Base-by-base conservation (phyloP, 306 rosid species). In the Nissolia schottii region DNA sequence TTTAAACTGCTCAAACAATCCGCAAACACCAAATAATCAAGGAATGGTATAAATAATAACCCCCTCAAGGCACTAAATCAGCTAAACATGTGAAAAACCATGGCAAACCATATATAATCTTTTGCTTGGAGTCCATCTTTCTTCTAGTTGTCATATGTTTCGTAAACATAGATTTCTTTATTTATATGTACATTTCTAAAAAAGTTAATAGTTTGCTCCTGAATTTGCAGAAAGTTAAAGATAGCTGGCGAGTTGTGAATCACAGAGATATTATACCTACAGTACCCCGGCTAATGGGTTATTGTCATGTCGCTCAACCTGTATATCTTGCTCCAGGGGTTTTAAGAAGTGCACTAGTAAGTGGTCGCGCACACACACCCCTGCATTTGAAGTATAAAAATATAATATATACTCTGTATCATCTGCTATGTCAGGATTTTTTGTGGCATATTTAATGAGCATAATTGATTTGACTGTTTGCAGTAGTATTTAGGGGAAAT, bases 251-350 rank as follows among this genome's bases (percentile, higher is more conserved):
- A 70, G 91, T 94, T 50, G 94, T 94, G 73, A 94, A 94, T 81
- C 98, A 94, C 87, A 89, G 98, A 80, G 98, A 94, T 81, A 91
- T 94, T 68, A 87, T 94, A 77, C 98, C 98, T 63, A 91, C 98
- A 9, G 84, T 94, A 46, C 98, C 98, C 6, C 94, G 92, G 69
- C 79, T 94, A 84, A 94, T 94, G 98, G 97, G 98, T 56, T 94
- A 94, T 79, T 91, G 98, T 81, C 98, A 94, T 70, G 98, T 94
- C 50, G 92, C 89, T 74, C 92, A 86, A 68, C 98, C 98, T 72
- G 84, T 89, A 45, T 94, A 91, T 83, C 90, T 94, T 61, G 94
- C 97, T 27, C 56, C 94, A 2, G 91, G 98, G 76, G 90, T 64
- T 77, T 76, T 89, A 73, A 76, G 48, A 25, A 77, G 85, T 75